phyloP scores from a whole-genome alignment of 495 filamentous ascomycete genomes.

The Aspergillus bridgeri region DNA sequence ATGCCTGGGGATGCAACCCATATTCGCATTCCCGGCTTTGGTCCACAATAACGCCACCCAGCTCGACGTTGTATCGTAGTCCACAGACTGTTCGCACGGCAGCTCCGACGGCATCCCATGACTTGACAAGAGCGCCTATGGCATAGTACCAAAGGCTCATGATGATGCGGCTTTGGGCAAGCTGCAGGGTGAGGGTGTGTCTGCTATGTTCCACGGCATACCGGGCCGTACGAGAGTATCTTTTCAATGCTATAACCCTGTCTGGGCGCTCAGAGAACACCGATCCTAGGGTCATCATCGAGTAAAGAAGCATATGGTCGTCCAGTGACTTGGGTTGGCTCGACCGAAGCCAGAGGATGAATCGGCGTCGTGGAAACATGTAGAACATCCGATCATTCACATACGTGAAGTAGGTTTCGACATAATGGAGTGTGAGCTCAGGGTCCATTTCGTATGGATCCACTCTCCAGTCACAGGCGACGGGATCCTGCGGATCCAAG shows the following conservation, averaged over 20 bases:
- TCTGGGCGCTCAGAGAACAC: slow-evolving; percentile 56
- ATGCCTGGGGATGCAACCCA: slow-evolving; percentile 52
- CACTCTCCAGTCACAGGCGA: slow-evolving; percentile 56
- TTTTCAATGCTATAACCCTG: slow-evolving; percentile 40
- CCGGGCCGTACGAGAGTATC: slow-evolving; percentile 55
- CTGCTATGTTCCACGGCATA: slow-evolving; percentile 53
- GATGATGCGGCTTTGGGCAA: slow-evolving; percentile 61
- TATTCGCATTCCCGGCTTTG: slow-evolving; percentile 48
- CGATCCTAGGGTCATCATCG: slow-evolving; percentile 56
- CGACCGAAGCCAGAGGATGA: slow-evolving; percentile 51
- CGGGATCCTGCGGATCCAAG: slow-evolving; percentile 37
- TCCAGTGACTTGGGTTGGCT: slow-evolving; percentile 53
- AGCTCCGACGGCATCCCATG: slow-evolving; percentile 58
- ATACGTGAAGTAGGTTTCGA: slow-evolving; percentile 54
- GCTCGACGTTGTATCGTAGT: slow-evolving; percentile 59
- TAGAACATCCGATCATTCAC: slow-evolving; percentile 51
- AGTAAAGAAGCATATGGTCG: slow-evolving; percentile 69
- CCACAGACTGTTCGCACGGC: slow-evolving; percentile 56
- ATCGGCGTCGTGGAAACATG: slow-evolving; percentile 54
- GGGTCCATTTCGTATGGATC: slow-evolving; percentile 59
- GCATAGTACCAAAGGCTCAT: slow-evolving; percentile 63
- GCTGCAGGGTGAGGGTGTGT: slow-evolving; percentile 51
- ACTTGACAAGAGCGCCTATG: slow-evolving; percentile 47
- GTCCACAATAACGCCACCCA: slow-evolving; percentile 47
- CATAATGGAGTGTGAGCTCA: slow-evolving; percentile 43